These are phyloP conservation scores for Arabis hirsuta DNA, from an alignment of 345 rosid genomes.

Conservation along the genomic window DNA sequence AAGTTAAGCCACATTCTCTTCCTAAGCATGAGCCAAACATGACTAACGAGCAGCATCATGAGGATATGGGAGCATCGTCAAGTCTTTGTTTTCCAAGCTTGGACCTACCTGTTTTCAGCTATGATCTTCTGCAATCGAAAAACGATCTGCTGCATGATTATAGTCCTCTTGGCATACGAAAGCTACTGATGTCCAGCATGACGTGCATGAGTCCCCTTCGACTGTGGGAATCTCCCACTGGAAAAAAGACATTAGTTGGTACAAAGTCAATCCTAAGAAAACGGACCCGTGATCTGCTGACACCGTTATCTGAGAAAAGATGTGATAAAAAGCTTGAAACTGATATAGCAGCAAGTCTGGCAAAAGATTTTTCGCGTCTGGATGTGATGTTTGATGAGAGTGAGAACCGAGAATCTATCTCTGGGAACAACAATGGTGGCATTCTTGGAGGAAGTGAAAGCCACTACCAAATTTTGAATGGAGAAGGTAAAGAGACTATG, in stretches of 20 bases:
- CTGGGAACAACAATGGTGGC: conserved; percentile 40
- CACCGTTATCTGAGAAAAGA: conserved; percentile 91
- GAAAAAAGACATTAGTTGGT: conserved; percentile 78
- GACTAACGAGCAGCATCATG: conserved; percentile 49
- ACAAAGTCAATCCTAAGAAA: conserved; percentile 88
- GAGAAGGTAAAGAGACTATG: conserved; percentile 40
- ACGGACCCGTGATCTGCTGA: conserved; percentile 79
- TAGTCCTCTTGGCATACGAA: conserved; percentile 97
- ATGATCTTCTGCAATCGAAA: conserved; percentile 80
- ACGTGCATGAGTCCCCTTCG: conserved; percentile 87
- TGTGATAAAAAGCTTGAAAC: conserved; percentile 82
- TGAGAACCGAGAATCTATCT: conserved; percentile 43
- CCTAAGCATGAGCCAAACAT: conserved; percentile 45
- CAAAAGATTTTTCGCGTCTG: conserved; percentile 78
- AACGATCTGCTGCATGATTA: conserved; percentile 82
- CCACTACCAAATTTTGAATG: conserved; percentile 40
- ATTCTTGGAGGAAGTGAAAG: conserved; percentile 63
- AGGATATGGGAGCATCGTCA: conserved; percentile 66
- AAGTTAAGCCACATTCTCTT: conserved; percentile 47
- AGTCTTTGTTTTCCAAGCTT: conserved; percentile 90
- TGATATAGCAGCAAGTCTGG: conserved; percentile 67
- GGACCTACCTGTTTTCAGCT: conserved; percentile 88
- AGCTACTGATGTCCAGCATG: conserved; percentile 87
- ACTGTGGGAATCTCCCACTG: conserved; percentile 93
- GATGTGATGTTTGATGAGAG: conserved; percentile 79